phyloP scores from a whole-genome alignment of 2,329 filamentous ascomycete species.

The Corinectria fuckeliana region DNA sequence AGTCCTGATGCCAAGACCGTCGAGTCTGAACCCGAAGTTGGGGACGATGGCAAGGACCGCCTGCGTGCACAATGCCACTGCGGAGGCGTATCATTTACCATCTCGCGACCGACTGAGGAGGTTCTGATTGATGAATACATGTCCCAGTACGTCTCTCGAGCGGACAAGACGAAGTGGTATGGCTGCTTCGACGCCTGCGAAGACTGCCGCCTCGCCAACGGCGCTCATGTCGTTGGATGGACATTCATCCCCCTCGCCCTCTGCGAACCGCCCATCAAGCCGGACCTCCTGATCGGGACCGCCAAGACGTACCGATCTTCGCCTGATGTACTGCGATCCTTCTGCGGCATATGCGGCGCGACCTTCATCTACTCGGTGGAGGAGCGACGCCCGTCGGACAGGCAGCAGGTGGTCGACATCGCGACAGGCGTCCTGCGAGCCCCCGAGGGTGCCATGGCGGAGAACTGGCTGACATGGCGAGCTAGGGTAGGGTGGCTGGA shows the following conservation, averaged over 20 bases:
- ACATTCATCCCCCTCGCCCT: constrained; percentile 47
- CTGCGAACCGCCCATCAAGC: constrained; percentile 46
- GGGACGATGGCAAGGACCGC: constrained; percentile 45
- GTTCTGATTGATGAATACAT: constrained; percentile 41
- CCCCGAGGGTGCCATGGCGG: constrained; percentile 51
- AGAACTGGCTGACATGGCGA: constrained; percentile 56
- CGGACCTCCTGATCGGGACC: constrained; percentile 50
- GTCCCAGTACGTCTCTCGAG: constrained; percentile 44
- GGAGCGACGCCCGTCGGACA: constrained; percentile 37
- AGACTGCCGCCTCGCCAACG: constrained; percentile 53
- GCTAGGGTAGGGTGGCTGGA: constrained; percentile 44
- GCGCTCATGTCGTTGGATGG: constrained; percentile 52
- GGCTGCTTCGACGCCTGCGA: constrained; percentile 50
- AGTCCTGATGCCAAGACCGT: constrained; percentile 36
- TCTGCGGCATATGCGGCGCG: constrained; percentile 56
- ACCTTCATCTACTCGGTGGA: constrained; percentile 47
- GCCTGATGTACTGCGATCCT: constrained; percentile 47
- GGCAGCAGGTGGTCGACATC: constrained; percentile 48
- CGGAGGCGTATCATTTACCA: constrained; percentile 54
- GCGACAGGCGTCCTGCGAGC: constrained; percentile 53
- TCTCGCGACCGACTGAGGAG: constrained; percentile 47
- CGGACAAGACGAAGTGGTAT: constrained; percentile 50
- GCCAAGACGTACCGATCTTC: constrained; percentile 51
- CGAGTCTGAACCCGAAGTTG: constrained; percentile 40
- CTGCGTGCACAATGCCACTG: constrained; percentile 55